Evolutionary conservation across 768 basidiomycete genomes (phyloP), one percentile per base, ranked within the genome.

Genomic region (Phaeolepiota aurea): DNA sequence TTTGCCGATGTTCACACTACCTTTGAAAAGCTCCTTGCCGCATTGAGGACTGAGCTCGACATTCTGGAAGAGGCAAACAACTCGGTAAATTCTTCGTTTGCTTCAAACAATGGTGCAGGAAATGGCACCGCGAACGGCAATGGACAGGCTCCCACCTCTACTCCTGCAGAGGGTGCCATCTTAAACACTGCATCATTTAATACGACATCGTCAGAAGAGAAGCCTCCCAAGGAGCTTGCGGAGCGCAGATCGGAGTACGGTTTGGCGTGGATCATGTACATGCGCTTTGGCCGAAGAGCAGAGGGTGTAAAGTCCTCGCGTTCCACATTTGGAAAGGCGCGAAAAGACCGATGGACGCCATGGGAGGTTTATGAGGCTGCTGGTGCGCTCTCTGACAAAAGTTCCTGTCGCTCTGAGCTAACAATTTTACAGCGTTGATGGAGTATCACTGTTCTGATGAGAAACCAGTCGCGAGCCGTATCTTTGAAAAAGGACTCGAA

Each of bases 311-410:
- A 86, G 59, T 68, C 82, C 2, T 82, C 85, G 30, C 69, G 93
- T 41, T 66, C 69, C 0, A 64, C 91, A 4, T 98, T 98, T 51
- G 76, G 73, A 14, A 84, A 82, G 59, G 89, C 91, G 9, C 71
- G 92, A 49, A 86, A 79, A 53, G 71, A 74, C 48, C 72, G 71
- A 34, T 87, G 74, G 76, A 75, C 75, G 1, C 72, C 87, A 12
- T 98, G 96, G 96, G 86, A 93, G 53, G 85, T 90, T 0, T 94
- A 82, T 51, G 93, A 98, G 57, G 86, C 92, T 32, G 82, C 88
- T 41, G 92, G 92, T 93, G 47, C 23, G 70, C 56, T 20, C 37
- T 28, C 39, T 35, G 15, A 35, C 32, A 40, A 49, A 22, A 41
- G 18, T 38, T 25, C 4, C 32, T 42, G 32, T 21, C 33, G 20